Conservation (phyloP, 2,329 filamentous ascomycete species). For the Bimuria novae-zelandiae region DNA sequence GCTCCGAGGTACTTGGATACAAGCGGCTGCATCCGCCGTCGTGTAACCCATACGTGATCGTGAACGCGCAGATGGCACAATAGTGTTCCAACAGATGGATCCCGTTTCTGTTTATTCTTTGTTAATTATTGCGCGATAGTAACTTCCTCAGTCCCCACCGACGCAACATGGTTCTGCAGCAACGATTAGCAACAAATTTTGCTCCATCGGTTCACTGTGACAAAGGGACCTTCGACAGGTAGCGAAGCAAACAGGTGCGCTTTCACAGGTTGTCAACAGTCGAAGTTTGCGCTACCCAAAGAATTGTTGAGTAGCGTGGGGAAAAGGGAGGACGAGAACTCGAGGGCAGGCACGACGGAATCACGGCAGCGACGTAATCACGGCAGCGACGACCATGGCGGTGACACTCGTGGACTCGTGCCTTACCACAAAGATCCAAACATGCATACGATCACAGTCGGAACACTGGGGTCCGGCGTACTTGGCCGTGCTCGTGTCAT, state of each 20-base stretch:
- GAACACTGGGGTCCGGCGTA: not conserved
- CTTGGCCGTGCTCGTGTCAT: not conserved
- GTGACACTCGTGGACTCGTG: not conserved
- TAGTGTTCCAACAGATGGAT: not conserved
- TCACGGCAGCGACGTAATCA: not conserved
- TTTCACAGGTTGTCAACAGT: no score
- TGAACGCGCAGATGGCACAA: not conserved
- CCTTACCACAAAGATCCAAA: not conserved
- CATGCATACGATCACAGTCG: not conserved
- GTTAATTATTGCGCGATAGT: no score
- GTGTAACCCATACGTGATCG: not conserved
- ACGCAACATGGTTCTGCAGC: no score
- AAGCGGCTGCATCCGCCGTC: not conserved
- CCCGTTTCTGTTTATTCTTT: not conserved
- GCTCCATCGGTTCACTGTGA: no score
- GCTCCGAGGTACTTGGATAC: not conserved
- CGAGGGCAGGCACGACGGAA: not conserved
- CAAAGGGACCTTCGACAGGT: no score
- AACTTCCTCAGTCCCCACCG: no score
- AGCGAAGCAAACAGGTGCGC: no score
- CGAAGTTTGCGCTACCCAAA: not conserved
- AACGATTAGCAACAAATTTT: no score
- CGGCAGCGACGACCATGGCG: not conserved
- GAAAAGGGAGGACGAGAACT: not conserved
- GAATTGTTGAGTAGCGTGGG: not conserved